These are phyloP conservation scores for Lodderomyces margitis DNA, from an alignment of 1,139 yeast species.

Conservation along the genomic window DNA sequence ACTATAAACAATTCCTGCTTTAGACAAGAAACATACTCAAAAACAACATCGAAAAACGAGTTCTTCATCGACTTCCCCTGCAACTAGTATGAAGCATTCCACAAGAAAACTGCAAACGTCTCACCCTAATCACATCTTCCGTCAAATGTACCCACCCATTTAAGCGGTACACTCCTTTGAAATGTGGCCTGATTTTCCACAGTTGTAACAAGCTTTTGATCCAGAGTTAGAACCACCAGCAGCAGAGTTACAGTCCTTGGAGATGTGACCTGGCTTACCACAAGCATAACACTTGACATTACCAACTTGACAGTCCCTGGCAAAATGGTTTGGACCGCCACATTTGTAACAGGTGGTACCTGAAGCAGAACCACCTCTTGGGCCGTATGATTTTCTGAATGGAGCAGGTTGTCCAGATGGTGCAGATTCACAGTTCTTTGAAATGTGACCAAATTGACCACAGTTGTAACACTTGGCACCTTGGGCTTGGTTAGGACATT, in stretches of 20 bases:
- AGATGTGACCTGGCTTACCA: constrained; percentile 85
- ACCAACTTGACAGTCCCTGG: constrained; percentile 84
- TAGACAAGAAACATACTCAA: neutral
- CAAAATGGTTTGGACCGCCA: constrained; percentile 92
- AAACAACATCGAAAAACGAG: neutral
- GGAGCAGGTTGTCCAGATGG: constrained; percentile 20
- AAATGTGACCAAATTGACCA: constrained; percentile 81
- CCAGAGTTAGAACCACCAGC: constrained; percentile 35
- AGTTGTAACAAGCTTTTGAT: constrained; percentile 50
- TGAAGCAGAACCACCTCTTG: constrained; percentile 19
- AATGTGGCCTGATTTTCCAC: constrained; percentile 37
- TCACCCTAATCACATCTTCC: neutral
- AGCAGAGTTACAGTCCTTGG: constrained; percentile 71
- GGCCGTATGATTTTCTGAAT: constrained; percentile 13
- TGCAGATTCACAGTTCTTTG: constrained; percentile 58
- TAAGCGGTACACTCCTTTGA: constrained; percentile 34
- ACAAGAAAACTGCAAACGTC: neutral
- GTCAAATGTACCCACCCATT: neutral
- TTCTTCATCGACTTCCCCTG: too few relatives aligned
- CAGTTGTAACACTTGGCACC: constrained; percentile 53
- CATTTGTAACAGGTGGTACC: constrained; percentile 83
- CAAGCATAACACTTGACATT: constrained; percentile 85
- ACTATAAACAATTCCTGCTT: neutral
- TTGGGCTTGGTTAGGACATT: constrained; percentile 55
- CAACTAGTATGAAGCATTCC: too few relatives aligned